Base-by-base conservation (phyloP, 176 grass and related monocot genomes). In the Juncus effusus region DNA sequence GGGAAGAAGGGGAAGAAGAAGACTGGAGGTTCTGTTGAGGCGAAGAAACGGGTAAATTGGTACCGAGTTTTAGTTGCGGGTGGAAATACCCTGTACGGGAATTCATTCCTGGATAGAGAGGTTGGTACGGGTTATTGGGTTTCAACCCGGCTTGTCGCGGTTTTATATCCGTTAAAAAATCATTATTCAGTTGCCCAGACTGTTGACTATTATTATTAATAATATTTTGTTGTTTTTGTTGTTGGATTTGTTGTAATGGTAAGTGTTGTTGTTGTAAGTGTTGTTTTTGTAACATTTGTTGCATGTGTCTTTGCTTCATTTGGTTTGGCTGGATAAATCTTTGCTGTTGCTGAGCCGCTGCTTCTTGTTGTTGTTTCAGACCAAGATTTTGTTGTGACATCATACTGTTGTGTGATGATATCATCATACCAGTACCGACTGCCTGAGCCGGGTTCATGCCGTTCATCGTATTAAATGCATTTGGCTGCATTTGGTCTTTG, bases 1-100 rank as follows among this genome's bases (percentile, higher is more conserved):
- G 88, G 64, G 93, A 82, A 77, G 85, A 99, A 79, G 85, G 78
- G 58, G 88, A 88, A 47, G 94, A 93, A 73, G 19, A 28, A 28
- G 19, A 28, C 19, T 28, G 19, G 19, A 28, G 19, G 19, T 28
- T 28, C 19, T 28, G 19, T 28, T 28, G 19, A 28, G 19, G 19
- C 19, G 19, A 28, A 28, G 19, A 28, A 28, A 28, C 19, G 19
- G 19, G 19, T 28, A 28, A 28, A 28, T 76, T 77, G 67, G 71
- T 70, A 65, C 77, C 73, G 8, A 56, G 66, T 55, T 99, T 99
- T 13, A 90, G 37, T 76, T 89, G 94, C 65, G 82, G 82, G 77
- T 86, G 82, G 78, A 86, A 89, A 66, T 81, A 91, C 54, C 70
- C 81, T 53, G 55, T 61, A 4, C 83, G 65, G 55, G 76, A 80